Percentiles rank a stretch among this genome's conserved stretches.
Conservation (phyloP, 495 filamentous ascomycete species). For the Physcia stellaris region DNA sequence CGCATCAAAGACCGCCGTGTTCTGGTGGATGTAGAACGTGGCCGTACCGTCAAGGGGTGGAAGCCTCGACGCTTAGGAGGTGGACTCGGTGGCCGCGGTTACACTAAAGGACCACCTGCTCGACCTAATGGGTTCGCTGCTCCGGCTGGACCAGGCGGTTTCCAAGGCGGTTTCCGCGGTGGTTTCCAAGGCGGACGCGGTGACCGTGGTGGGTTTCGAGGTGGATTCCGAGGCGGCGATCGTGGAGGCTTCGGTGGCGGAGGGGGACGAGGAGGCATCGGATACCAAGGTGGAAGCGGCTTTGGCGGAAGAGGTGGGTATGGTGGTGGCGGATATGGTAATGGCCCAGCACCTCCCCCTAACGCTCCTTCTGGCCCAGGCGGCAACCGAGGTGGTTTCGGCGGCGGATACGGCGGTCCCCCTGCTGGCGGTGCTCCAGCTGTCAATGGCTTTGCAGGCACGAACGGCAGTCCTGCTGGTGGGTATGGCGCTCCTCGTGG, state of each 20-base stretch:
- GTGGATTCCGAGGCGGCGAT: constrained; percentile 51
- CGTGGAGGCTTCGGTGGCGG: constrained; percentile 33
- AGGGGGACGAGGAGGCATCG: constrained; percentile 38
- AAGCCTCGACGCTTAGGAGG: constrained; percentile 84
- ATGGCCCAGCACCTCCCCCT: constrained; percentile 41
- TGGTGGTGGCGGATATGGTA: constrained; percentile 28
- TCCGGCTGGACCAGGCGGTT: constrained; percentile 53
- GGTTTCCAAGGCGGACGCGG: constrained; percentile 38
- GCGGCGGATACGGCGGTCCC: constrained; percentile 26
- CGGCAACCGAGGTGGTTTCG: constrained; percentile 39
- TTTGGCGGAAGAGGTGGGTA: constrained; percentile 37
- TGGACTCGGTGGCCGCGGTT: constrained; percentile 81
- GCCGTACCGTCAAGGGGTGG: constrained; percentile 89
- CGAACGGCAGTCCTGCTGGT: constrained; percentile 19
- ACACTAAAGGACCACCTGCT: constrained; percentile 71
- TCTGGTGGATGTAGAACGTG: constrained; percentile 91
- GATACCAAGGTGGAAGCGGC: constrained; percentile 47
- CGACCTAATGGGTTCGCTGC: constrained; percentile 53
- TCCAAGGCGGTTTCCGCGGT: constrained; percentile 53
- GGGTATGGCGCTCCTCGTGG: constrained; percentile 28
- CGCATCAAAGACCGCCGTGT: constrained; percentile 85
- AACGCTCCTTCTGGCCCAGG: constrained; percentile 75
- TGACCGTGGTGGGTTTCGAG: constrained; percentile 38
- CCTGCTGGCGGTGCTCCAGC: constrained; percentile 28
- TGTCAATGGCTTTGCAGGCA: constrained; percentile 12